Conservation (phyloP, 345 rosid species). For the Dipteronia dyeriana region DNA sequence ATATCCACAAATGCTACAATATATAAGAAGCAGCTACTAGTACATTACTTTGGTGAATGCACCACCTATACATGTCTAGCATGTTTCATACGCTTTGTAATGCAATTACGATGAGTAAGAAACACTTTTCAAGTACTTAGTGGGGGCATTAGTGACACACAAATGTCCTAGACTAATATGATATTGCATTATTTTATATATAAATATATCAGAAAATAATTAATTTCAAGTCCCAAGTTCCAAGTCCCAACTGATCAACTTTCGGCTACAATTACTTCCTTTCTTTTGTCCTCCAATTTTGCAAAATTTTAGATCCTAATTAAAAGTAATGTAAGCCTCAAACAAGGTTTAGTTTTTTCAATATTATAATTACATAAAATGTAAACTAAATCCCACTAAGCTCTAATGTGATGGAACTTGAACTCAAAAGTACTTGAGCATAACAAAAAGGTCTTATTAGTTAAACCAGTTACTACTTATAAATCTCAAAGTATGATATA, state of each 20-base stretch:
- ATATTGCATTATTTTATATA: background rate
- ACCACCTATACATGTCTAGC: background rate
- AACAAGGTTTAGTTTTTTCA: background rate
- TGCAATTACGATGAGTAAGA: constrained; percentile 21
- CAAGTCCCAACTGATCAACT: background rate
- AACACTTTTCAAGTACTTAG: background rate
- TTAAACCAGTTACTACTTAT: too few relatives aligned
- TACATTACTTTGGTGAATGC: constrained; percentile 8
- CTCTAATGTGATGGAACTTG: background rate
- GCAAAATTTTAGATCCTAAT: background rate
- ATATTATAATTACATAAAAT: background rate
- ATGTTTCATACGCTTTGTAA: constrained; percentile 10
- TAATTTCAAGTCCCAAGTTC: constrained; percentile 1
- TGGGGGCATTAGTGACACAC: constrained; percentile 15
- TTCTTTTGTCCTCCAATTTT: background rate
- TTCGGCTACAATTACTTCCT: constrained; percentile 13
- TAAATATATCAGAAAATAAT: background rate
- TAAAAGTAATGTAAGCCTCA: background rate
- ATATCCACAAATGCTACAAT: background rate
- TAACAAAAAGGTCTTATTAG: background rate
- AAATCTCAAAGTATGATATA: too few relatives aligned
- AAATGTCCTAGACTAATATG: background rate
- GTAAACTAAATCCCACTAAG: background rate
- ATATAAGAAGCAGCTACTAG: background rate
- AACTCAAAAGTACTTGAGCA: background rate